phyloP scores from a whole-genome alignment of 768 basidiomycete genomes.

The Calocybe indica region DNA sequence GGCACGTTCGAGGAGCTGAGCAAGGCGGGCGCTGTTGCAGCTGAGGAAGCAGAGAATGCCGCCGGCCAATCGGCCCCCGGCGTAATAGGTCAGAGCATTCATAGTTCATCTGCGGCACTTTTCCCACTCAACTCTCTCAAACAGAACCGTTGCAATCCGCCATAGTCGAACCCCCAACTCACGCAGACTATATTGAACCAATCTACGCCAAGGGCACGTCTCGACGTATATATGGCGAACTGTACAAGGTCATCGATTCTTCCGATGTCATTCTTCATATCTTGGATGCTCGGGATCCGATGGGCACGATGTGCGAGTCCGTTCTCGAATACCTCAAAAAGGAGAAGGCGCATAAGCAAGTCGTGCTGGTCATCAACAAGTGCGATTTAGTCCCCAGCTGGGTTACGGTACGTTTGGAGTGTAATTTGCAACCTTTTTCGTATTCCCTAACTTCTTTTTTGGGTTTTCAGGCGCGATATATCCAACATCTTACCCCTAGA shows the following conservation, averaged over 20 bases:
- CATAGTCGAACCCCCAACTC: slow-evolving; percentile 48
- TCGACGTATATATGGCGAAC: slow-evolving; percentile 91
- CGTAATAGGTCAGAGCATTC: slow-evolving; percentile 35
- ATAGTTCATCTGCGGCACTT: neutral
- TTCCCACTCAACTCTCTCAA: neutral
- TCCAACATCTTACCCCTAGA: slow-evolving; percentile 88
- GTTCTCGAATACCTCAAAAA: slow-evolving; percentile 91
- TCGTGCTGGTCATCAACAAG: slow-evolving; percentile 96
- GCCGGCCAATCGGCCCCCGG: slow-evolving; percentile 30
- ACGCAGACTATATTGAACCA: slow-evolving; percentile 81
- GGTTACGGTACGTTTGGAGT: slow-evolving; percentile 77
- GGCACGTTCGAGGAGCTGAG: slow-evolving; percentile 90
- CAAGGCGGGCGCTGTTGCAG: slow-evolving; percentile 50
- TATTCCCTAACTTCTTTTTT: slow-evolving; percentile 1
- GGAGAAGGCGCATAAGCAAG: slow-evolving; percentile 96
- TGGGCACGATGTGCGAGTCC: slow-evolving; percentile 93
- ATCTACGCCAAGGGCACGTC: slow-evolving; percentile 96
- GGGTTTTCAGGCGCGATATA: slow-evolving; percentile 75
- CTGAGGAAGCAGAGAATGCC: slow-evolving; percentile 44
- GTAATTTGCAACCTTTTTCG: neutral
- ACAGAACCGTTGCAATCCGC: slow-evolving; percentile 45
- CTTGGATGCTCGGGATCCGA: slow-evolving; percentile 90
- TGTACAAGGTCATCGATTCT: slow-evolving; percentile 99
- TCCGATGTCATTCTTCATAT: slow-evolving; percentile 95
- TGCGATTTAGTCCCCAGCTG: slow-evolving; percentile 98